Evolutionary conservation across 805 yeast species (phyloP), one percentile per base, ranked within the genome.

Genomic region (Myxozyma nipponensis): DNA sequence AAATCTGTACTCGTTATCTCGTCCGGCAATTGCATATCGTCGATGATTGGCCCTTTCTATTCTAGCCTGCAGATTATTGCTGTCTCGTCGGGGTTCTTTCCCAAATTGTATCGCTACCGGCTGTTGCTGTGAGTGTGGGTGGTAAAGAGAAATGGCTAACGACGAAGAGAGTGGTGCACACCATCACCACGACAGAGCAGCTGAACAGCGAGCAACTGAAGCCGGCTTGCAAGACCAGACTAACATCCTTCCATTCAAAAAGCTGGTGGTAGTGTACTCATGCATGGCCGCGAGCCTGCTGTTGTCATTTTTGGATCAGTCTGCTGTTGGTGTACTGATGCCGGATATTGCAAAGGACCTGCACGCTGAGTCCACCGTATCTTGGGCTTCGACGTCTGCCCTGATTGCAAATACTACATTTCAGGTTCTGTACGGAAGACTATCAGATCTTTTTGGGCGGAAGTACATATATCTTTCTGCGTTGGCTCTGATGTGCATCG

Each of bases 381-480:
- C 81, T 2, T 84, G 91, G 90, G 83, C 84, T 2, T 88, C 89
- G 2, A 79, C 89, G 0, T 77, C 86, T 0, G 81, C 83, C 47
- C 69, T 86, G 28, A 67, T 86, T 25, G 82, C 90, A 1, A 80
- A 79, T 53, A 77, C 86, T 2, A 85, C 86, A 1, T 82, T 83
- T 64, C 90, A 84, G 66, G 90, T 88, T 0, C 63, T 85, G 23
- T 82, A 80, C 49, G 93, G 91, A 3, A 77, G 83, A 48, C 69
- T 83, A 35, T 77, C 84, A 39, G 91, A 86, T 57, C 77, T 85
- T 21, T 63, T 65, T 59, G 69, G 72, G 44, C 60, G 77, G 35
- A 64, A 66, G 62, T 56, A 60, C 39, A 70, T 77, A 7, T 59
- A 77, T 41, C 50, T 76, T 26, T 62, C 69, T 25, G 75, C 78